A percentile compares a stretch with the other conserved stretches of the same genome.
These are phyloP conservation scores for Globisporangium irregulare DNA, from an alignment of 352 stramenopile species.

Conservation along the genomic window DNA sequence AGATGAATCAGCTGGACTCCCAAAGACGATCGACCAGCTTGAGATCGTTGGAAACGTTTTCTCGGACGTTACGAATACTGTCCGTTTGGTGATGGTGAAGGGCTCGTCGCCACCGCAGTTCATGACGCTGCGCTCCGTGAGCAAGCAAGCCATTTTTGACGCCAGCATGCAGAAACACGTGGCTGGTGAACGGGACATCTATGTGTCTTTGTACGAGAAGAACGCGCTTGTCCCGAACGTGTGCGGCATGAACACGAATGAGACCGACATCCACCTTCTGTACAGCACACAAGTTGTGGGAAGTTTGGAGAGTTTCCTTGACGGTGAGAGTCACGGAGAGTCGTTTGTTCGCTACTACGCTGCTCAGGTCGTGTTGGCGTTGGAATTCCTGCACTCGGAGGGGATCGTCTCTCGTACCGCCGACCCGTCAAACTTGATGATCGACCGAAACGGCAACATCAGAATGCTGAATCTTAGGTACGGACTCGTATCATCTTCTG, in stretches of 20 bases:
- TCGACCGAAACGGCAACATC: conserved; percentile 80
- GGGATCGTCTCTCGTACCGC: conserved; percentile 77
- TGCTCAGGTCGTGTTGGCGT: conserved; percentile 75
- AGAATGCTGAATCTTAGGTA: conserved; percentile 83
- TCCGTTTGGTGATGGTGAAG: conserved; percentile 71
- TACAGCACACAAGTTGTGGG: conserved; percentile 82
- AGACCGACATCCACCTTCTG: conserved; percentile 83
- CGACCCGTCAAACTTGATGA: conserved; percentile 77
- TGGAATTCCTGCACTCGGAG: conserved; percentile 83
- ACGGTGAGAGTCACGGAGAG: conserved; percentile 64
- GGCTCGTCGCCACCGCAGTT: conserved; percentile 44
- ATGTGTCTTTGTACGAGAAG: conserved; percentile 76
- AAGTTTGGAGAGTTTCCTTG: conserved; percentile 75
- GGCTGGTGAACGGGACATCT: conserved; percentile 79
- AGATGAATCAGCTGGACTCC: conserved; percentile 30
- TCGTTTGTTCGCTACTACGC: conserved; percentile 84
- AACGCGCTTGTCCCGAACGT: conserved; percentile 72
- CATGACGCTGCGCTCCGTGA: conserved; percentile 74
- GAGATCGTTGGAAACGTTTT: conserved; percentile 74
- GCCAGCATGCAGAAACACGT: conserved; percentile 82
- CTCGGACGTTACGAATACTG: conserved; percentile 69
- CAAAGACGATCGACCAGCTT: conserved; percentile 55
- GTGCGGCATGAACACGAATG: conserved; percentile 64
- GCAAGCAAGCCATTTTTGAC: conserved; percentile 80
- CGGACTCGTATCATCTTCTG: background rate